These are phyloP conservation scores for Puya raimondii DNA, from an alignment of 176 grass and related monocot species.

Conservation along the genomic window DNA sequence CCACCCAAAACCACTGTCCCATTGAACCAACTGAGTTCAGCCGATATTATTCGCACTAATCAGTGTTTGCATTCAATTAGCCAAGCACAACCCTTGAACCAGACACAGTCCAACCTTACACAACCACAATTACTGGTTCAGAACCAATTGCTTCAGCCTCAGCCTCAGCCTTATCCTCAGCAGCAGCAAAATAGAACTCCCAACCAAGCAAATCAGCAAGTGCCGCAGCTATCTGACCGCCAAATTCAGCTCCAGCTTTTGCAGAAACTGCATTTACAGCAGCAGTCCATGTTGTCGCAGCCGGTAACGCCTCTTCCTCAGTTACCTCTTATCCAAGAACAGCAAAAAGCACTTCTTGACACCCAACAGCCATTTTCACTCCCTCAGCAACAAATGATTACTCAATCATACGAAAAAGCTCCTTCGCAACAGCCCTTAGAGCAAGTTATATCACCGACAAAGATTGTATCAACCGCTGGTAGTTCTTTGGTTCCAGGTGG, in stretches of 20 bases:
- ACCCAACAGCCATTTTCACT: conserved; percentile 63
- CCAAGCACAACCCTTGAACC: conserved; percentile 52
- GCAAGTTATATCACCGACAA: conserved; percentile 28
- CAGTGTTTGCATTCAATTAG: conserved; percentile 48
- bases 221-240: conserved; percentile 9
- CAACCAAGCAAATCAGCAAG: conserved; percentile 50
- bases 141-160: conserved; percentile 53
- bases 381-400: conserved; percentile 48
- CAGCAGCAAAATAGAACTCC: conserved; percentile 51
- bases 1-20: conserved; percentile 35
- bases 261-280: conserved; percentile 19
- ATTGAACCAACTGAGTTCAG: conserved; percentile 40
- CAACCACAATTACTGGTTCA: conserved; percentile 72
- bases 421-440: conserved; percentile 25
- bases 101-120: conserved; percentile 48
- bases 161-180: conserved; percentile 33
- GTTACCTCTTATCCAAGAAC: conserved; percentile 26
- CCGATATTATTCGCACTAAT: conserved; percentile 15
- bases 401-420: conserved; percentile 37
- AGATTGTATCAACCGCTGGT: conserved; percentile 37
- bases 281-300: conserved; percentile 13
- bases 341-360: conserved; percentile 66
- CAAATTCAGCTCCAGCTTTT: conserved; percentile 22
- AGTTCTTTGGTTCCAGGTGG: conserved; percentile 22
- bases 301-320: conserved; percentile 1